phyloP scores from a whole-genome alignment of 352 stramenopile genomes.

The Phytophthora palmivora region DNA sequence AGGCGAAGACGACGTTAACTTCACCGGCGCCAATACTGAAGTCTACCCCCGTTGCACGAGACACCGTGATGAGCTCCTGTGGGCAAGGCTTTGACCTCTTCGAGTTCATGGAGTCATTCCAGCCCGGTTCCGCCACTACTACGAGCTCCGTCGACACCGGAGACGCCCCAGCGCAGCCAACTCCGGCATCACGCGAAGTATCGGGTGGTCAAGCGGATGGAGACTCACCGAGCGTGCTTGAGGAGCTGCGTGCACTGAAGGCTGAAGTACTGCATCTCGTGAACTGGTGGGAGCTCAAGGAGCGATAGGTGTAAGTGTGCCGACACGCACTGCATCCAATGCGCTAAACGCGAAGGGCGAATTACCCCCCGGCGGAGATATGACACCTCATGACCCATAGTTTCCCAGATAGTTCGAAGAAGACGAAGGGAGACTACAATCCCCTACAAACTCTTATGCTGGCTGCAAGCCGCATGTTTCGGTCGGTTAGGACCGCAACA shows the following conservation, averaged over 20 bases:
- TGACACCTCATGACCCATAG: neutral
- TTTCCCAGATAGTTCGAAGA: constrained; percentile 7
- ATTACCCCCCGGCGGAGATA: neutral
- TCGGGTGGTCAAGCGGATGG: neutral
- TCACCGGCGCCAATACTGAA: no score
- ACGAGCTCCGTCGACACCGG: no score
- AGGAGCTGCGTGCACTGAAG: constrained; percentile 6
- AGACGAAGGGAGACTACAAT: constrained; percentile 17
- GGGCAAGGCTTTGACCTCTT: constrained; percentile 10
- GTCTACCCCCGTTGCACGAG: no score
- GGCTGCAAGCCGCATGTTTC: constrained; percentile 12
- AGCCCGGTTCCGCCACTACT: neutral
- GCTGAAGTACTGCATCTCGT: neutral
- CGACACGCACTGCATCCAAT: no score
- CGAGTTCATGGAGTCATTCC: constrained; percentile 14
- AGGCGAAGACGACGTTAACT: constrained; percentile 4
- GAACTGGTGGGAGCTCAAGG: neutral
- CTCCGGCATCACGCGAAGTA: no score
- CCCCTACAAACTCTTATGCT: constrained; percentile 11
- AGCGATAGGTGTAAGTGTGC: no score
- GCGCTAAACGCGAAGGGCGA: no score
- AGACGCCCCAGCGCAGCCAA: no score
- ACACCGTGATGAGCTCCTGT: neutral
- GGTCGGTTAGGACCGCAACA: no score
- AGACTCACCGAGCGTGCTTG: neutral